Percentiles rank a stretch among this genome's conserved stretches.
Conservation (phyloP, 257 asterid species). For the Fraxinus anomala region DNA sequence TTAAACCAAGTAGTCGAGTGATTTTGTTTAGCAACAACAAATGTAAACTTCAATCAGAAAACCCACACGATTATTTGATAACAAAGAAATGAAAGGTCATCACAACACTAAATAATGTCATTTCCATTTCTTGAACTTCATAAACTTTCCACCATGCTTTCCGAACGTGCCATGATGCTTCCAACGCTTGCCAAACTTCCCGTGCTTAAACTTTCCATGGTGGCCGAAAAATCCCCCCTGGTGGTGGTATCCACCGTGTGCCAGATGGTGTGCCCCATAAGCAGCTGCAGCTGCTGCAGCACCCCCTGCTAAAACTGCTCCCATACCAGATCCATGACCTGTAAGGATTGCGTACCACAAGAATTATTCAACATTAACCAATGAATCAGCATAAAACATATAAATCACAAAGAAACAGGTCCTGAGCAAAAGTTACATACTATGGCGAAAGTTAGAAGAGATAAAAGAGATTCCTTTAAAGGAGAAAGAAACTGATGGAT, state of each 20-base stretch:
- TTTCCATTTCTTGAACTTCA: slow-evolving; percentile 63
- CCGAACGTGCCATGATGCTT: slow-evolving; percentile 66
- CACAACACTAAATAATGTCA: slow-evolving; percentile 18
- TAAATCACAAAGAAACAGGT: no score
- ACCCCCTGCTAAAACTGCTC: slow-evolving; percentile 66
- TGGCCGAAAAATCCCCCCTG: slow-evolving; percentile 49
- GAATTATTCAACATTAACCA: not conserved
- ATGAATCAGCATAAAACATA: not conserved
- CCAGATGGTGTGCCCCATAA: slow-evolving; percentile 80
- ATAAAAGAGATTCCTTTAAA: not conserved
- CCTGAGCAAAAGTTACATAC: no score
- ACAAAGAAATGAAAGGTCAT: not conserved
- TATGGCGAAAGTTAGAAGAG: not conserved
- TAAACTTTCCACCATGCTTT: slow-evolving; percentile 33
- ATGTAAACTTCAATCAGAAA: not conserved
- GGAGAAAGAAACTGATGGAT: not conserved
- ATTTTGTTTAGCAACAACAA: not conserved
- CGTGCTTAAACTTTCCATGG: slow-evolving; percentile 49
- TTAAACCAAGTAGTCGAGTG: not conserved
- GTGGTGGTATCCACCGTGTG: slow-evolving; percentile 57
- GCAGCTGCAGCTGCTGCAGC: slow-evolving; percentile 80
- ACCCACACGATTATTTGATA: not conserved
- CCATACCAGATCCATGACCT: slow-evolving; percentile 58
- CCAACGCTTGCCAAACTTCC: slow-evolving; percentile 60
- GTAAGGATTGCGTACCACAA: slow-evolving; percentile 24